Base-by-base conservation (phyloP, 176 grass and related monocot genomes). In the Hsuehochloa calcarea region DNA sequence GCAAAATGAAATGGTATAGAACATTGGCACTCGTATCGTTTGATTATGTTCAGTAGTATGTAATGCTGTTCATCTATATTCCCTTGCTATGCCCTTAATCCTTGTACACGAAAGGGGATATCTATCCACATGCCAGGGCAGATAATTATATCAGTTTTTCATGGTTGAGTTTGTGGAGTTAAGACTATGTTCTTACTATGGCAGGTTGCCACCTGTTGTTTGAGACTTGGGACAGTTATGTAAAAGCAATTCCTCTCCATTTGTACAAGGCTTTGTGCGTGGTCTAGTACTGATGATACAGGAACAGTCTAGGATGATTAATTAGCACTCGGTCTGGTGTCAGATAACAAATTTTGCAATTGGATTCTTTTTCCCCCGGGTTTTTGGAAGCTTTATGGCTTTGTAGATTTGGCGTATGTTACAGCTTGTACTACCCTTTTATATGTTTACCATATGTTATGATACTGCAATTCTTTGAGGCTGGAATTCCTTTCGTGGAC, bases 291-390 rank as follows among this genome's bases (percentile, higher is more conserved):
- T 27, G 68, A 52, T 77, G 31, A 73, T 86, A 35, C 51, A 69
- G 2, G 19, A 69, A 79, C 31, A 62, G 46, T 43, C 44, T 70
- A 12, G 4, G 58, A 70, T 38, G 40, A 70, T 39, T 59, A 69
- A 69, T 58, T 56, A 78, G 73, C 73, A 77, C 52, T 51, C 64
- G 66, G 54, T 86, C 52, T 63, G 27, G 84, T 43, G 65, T 81
- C 67, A 68, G 15, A 67, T 81, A 81, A 29, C 68, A 87, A 87
- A 68, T 75, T 87, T 81, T 87, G 78, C 35, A 71, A 55, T 75
- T 81, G 14, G 1, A 74, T 87, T 80, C 4, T 51, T 87, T 72
- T 72, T 55, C 55, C 6, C 17, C 55, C 40, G 5, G 60, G 20
- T 52, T 82, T 82, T 76, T 67, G 45, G 15, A 76, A 76, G 72